phyloP scores from a whole-genome alignment of 208 protist species.

The Naegleria lovaniensis region DNA sequence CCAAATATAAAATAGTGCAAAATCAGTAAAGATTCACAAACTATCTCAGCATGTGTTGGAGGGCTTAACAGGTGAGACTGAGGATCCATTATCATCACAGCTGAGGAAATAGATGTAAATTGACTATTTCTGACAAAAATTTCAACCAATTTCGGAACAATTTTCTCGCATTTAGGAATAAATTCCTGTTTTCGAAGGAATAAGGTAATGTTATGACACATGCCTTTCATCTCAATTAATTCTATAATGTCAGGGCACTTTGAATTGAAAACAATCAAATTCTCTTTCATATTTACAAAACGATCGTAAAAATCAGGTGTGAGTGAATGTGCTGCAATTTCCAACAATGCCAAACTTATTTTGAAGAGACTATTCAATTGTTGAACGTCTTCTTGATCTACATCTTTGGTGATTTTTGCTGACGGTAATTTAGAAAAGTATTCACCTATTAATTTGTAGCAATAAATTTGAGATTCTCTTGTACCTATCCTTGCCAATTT shows the following conservation, averaged over 20 bases:
- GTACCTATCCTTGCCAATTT: background rate
- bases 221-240: background rate
- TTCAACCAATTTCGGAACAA: background rate
- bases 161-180: background rate
- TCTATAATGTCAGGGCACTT: background rate
- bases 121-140: background rate
- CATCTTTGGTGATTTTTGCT: background rate
- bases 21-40: background rate
- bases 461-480: background rate
- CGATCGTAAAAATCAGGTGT: background rate
- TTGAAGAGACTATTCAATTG: background rate
- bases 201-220: conserved; percentile 13
- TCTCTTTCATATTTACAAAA: background rate
- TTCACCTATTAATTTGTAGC: background rate
- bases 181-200: background rate
- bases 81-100: background rate
- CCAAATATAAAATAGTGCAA: background rate
- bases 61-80: background rate
- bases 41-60: background rate
- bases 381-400: conserved; percentile 6
- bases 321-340: background rate
- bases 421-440: conserved; percentile 15
- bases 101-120: background rate
- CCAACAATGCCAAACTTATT: conserved; percentile 4
- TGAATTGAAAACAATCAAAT: background rate